Evolutionary conservation across 169 alveolate species (phyloP).

Genomic region (Plasmodium cynomolgi): DNA sequence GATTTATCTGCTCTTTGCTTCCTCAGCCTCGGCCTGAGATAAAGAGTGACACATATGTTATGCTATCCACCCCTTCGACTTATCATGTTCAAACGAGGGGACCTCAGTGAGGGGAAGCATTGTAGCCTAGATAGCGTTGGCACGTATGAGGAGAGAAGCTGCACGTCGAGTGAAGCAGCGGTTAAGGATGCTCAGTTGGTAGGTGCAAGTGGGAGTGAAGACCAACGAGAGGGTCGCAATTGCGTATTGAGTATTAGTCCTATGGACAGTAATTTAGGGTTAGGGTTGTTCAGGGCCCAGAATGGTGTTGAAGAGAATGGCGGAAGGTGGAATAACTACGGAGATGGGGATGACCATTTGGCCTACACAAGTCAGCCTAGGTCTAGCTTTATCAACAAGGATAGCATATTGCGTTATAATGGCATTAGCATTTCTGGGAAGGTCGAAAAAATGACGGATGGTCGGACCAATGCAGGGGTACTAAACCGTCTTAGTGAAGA

Average conservation of each 20-base stretch:
- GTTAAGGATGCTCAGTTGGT: background rate
- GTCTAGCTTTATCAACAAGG: background rate
- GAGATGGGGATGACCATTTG: background rate
- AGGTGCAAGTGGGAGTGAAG: background rate
- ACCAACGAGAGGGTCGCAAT: background rate
- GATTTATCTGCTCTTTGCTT: background rate
- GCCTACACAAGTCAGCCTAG: background rate
- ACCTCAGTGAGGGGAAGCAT: background rate
- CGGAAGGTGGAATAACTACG: background rate
- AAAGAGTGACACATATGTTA: background rate
- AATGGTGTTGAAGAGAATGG: background rate
- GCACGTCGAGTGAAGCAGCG: background rate
- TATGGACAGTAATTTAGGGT: background rate
- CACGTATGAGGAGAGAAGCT: background rate
- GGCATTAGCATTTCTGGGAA: background rate
- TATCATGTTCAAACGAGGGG: conserved; percentile 4
- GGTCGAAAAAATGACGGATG: background rate
- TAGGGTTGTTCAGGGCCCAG: background rate
- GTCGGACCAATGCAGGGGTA: background rate
- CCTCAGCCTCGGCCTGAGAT: background rate
- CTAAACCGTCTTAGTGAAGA: background rate
- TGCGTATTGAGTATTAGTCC: background rate
- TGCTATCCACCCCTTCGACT: background rate
- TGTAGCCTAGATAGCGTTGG: background rate
- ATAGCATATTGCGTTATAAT: background rate